Percentiles rank a stretch among this genome's conserved stretches.
phyloP scores from a whole-genome alignment of 345 rosid species.

The Dipteronia sinensis region DNA sequence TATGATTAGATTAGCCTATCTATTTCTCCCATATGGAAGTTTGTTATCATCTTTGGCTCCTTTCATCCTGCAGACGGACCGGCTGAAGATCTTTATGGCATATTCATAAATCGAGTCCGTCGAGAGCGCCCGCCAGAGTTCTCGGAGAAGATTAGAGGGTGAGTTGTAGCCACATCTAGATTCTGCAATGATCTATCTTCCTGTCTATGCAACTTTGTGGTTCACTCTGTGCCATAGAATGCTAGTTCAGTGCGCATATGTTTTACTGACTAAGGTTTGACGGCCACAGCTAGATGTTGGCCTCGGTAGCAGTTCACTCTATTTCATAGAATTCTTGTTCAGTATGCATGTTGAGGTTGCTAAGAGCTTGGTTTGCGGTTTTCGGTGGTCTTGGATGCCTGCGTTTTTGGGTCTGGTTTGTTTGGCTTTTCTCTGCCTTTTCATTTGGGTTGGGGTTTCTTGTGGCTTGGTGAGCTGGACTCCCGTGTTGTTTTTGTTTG shows the following conservation, averaged over 20 bases:
- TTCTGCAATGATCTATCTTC: not conserved
- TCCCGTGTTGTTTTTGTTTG: no score
- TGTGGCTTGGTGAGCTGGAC: no score
- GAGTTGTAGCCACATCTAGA: constrained; percentile 27
- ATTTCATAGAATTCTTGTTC: not conserved
- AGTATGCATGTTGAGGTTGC: no score
- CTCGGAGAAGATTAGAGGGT: constrained; percentile 79
- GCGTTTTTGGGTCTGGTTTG: no score
- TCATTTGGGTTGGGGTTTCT: no score
- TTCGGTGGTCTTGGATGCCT: no score
- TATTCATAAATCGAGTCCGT: constrained; percentile 80
- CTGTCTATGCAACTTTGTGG: no score
- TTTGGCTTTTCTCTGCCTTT: no score
- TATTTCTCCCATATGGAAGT: not conserved
- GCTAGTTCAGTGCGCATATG: not conserved
- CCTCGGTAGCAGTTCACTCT: not conserved
- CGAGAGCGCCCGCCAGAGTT: constrained; percentile 76
- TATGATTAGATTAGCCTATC: not conserved
- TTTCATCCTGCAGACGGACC: constrained; percentile 64
- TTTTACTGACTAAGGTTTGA: not conserved
- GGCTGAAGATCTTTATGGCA: constrained; percentile 95
- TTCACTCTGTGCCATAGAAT: not conserved
- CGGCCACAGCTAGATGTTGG: not conserved
- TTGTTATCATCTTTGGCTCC: not conserved
- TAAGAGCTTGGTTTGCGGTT: no score